Percentiles rank a stretch among this genome's conserved stretches.
Conservation (phyloP, 768 basidiomycete species). For the Pholiota molesta region DNA sequence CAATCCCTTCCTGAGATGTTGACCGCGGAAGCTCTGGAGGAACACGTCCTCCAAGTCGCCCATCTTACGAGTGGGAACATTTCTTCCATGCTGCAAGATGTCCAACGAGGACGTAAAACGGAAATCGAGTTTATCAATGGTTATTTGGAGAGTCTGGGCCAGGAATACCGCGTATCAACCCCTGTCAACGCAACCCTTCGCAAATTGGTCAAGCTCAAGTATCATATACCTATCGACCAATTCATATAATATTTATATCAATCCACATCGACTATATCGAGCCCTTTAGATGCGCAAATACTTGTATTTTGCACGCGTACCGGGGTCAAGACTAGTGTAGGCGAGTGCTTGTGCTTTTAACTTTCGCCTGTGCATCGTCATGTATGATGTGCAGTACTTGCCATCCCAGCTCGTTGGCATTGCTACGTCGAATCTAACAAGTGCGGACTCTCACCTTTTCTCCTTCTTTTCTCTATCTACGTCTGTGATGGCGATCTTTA, state of each 20-base stretch:
- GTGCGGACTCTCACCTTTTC: no score
- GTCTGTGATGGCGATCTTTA: no score
- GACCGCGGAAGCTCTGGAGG: conserved; percentile 44
- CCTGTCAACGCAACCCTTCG: conserved; percentile 58
- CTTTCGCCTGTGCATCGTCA: no score
- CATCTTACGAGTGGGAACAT: conserved; percentile 63
- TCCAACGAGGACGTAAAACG: conserved; percentile 61
- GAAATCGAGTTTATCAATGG: conserved; percentile 88
- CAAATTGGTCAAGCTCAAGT: conserved; percentile 63
- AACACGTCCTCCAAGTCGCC: conserved; percentile 63
- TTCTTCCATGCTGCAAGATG: conserved; percentile 81
- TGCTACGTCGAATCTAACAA: no score
- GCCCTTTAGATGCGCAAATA: not conserved
- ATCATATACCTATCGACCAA: conserved; percentile 56
- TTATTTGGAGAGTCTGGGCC: conserved; percentile 69
- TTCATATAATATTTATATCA: conserved; percentile 21
- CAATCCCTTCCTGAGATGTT: conserved; percentile 52
- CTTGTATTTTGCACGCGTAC: no score
- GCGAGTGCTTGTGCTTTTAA: no score
- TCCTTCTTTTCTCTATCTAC: no score
- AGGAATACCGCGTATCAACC: conserved; percentile 56
- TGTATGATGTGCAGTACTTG: no score
- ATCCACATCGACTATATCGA: not conserved
- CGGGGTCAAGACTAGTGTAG: no score
- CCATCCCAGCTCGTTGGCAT: no score